Conservation (phyloP, 2,329 filamentous ascomycete genomes). For the Polytolypa hystricis region DNA sequence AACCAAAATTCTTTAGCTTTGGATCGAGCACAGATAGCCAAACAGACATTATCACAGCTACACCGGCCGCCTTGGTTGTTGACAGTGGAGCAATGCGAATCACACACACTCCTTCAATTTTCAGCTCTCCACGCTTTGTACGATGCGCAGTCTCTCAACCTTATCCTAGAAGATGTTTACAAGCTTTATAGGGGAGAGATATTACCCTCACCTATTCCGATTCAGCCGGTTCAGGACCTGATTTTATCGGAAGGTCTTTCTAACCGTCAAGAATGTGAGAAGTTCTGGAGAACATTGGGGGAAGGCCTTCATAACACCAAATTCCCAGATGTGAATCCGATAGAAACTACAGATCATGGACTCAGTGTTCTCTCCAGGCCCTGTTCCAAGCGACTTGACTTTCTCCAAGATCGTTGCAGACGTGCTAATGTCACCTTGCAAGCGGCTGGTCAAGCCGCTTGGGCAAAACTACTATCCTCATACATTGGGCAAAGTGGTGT, state of each 20-base stretch:
- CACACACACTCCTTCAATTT: conserved; percentile 31
- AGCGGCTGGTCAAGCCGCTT: conserved; percentile 63
- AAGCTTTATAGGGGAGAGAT: conserved; percentile 24
- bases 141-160: conserved; percentile 63
- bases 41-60: conserved; percentile 33
- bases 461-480: conserved; percentile 61
- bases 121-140: conserved; percentile 73
- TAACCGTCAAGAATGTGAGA: conserved; percentile 22
- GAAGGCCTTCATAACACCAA: conserved; percentile 47
- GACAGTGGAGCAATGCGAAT: conserved; percentile 31
- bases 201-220: conserved; percentile 17
- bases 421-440: conserved; percentile 59
- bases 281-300: conserved; percentile 54
- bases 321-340: conserved; percentile 68
- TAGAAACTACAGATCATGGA: conserved; percentile 30
- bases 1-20: background rate
- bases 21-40: conserved; percentile 6
- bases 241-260: conserved; percentile 32
- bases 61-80: conserved; percentile 54
- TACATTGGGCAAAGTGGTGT: conserved; percentile 67
- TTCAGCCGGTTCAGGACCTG: conserved; percentile 34
- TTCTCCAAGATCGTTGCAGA: conserved; percentile 48
- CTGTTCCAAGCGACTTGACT: conserved; percentile 30
- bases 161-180: conserved; percentile 52
- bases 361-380: conserved; percentile 25